Percentiles rank a stretch among this genome's conserved stretches.
Conservation (phyloP, 2,329 filamentous ascomycete genomes). For the Macroventuria anomochaeta region DNA sequence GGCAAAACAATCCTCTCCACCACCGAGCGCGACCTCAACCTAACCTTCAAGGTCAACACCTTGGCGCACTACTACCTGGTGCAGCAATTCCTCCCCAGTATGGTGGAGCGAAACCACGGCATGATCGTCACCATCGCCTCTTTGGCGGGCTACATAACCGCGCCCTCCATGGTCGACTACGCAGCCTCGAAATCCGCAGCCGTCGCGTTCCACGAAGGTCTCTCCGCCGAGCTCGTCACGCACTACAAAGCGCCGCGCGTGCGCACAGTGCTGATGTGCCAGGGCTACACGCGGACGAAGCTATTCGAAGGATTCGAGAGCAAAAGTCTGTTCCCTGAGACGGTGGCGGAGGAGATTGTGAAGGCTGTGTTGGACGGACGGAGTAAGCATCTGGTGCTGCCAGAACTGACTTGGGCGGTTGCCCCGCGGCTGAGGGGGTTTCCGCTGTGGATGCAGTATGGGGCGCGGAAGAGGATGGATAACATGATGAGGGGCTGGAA, state of each 20-base stretch:
- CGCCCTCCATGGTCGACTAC: conserved; percentile 73
- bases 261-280: conserved; percentile 70
- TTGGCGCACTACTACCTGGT: conserved; percentile 71
- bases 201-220: conserved; percentile 70
- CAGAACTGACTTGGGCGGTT: conserved; percentile 50
- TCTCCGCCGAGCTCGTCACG: conserved; percentile 51
- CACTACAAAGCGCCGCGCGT: conserved; percentile 69
- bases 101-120: conserved; percentile 70
- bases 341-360: conserved; percentile 69
- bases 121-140: conserved; percentile 75
- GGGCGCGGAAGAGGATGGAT: conserved; percentile 53
- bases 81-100: conserved; percentile 70
- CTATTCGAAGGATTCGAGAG: conserved; percentile 65
- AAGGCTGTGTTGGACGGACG: conserved; percentile 64
- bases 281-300: conserved; percentile 67
- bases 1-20: conserved; percentile 67
- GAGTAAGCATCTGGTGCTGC: conserved; percentile 64
- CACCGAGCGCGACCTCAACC: conserved; percentile 64
- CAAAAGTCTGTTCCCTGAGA: conserved; percentile 63
- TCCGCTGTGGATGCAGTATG: conserved; percentile 69
- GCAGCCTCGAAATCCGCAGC: conserved; percentile 69
- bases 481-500: conserved; percentile 46
- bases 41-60: conserved; percentile 75
- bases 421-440: conserved; percentile 54
- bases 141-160: conserved; percentile 65